Conservation (phyloP, 352 stramenopile genomes). For the Phytophthora parvispora region DNA sequence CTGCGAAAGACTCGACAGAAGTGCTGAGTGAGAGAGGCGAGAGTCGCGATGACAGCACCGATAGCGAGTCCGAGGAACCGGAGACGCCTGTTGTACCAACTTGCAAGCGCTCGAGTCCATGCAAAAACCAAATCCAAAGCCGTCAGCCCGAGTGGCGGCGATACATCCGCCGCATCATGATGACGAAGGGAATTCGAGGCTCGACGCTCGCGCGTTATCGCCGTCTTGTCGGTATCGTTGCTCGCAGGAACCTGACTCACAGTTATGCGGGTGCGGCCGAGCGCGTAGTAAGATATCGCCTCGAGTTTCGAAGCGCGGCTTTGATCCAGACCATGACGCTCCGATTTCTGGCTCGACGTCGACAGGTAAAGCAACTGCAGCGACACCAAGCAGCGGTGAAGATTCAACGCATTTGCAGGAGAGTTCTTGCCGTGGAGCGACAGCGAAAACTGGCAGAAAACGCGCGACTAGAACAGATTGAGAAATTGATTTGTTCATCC, state of each 20-base stretch:
- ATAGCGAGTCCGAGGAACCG: slow-evolving; percentile 5
- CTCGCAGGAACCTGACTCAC: slow-evolving; percentile 28
- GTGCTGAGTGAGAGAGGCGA: slow-evolving; percentile 5
- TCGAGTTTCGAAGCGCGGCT: slow-evolving; percentile 24
- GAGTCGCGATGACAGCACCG: neutral
- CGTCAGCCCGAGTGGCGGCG: slow-evolving; percentile 19
- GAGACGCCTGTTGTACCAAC: slow-evolving; percentile 4
- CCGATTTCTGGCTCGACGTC: slow-evolving; percentile 27
- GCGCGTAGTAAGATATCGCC: slow-evolving; percentile 26
- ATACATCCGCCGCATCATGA: slow-evolving; percentile 34
- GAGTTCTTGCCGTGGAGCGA: neutral
- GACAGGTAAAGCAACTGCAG: slow-evolving; percentile 13
- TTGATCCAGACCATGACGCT: slow-evolving; percentile 19
- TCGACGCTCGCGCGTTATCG: slow-evolving; percentile 50
- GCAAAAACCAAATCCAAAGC: slow-evolving; percentile 14
- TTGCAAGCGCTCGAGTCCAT: slow-evolving; percentile 11
- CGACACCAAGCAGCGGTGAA: slow-evolving; percentile 8
- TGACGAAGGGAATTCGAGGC: slow-evolving; percentile 35
- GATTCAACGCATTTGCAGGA: slow-evolving; percentile 25
- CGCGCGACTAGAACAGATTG: neutral
- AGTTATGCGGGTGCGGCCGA: slow-evolving; percentile 22
- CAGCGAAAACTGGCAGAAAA: slow-evolving; percentile 12
- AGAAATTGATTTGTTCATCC: slow-evolving; percentile 1
- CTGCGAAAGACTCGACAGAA: slow-evolving; percentile 2
- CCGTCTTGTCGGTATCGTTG: slow-evolving; percentile 47